Conservation (phyloP, 2,329 filamentous ascomycete genomes). For the Xylariales sp. region DNA sequence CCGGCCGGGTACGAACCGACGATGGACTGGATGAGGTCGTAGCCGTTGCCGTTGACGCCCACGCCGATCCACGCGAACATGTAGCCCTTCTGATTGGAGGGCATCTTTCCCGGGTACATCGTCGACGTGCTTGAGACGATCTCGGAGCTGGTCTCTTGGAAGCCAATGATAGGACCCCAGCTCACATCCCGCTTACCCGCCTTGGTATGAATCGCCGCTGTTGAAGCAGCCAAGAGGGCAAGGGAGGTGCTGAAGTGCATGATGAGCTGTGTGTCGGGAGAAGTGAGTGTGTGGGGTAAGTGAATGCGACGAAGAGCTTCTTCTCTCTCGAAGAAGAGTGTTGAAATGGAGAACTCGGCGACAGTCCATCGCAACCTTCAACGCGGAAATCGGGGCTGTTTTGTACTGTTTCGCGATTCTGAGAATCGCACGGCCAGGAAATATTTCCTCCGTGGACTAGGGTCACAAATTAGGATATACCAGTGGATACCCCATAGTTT, state of each 20-base stretch:
- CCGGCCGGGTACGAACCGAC: slow-evolving; percentile 5
- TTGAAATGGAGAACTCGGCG: not conserved
- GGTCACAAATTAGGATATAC: not conserved
- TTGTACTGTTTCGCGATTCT: not conserved
- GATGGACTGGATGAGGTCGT: slow-evolving; percentile 7
- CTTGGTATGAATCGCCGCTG: slow-evolving; percentile 1
- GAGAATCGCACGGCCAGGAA: not conserved
- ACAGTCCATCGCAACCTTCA: not conserved
- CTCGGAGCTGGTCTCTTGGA: slow-evolving; percentile 6
- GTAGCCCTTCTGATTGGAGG: slow-evolving; percentile 4
- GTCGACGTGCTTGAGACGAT: slow-evolving; percentile 5
- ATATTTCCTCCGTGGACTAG: not conserved
- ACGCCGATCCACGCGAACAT: slow-evolving; percentile 7
- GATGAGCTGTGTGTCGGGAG: not conserved
- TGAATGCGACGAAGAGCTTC: not conserved
- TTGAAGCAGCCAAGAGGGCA: slow-evolving; percentile 2
- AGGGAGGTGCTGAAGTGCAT: slow-evolving; percentile 3
- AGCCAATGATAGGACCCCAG: slow-evolving; percentile 2
- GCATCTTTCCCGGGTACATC: slow-evolving; percentile 6
- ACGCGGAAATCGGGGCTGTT: not conserved
- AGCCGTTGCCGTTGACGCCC: slow-evolving; percentile 4
- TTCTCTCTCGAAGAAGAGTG: not conserved
- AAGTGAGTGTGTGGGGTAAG: not conserved
- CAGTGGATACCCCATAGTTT: slow-evolving; percentile 1
- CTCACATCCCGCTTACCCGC: slow-evolving; percentile 3